Percentiles rank a stretch among this genome's conserved stretches.
Evolutionary conservation across 1,284 basidiomycete genomes (phyloP).

Genomic region (Spongispora temasekensis): DNA sequence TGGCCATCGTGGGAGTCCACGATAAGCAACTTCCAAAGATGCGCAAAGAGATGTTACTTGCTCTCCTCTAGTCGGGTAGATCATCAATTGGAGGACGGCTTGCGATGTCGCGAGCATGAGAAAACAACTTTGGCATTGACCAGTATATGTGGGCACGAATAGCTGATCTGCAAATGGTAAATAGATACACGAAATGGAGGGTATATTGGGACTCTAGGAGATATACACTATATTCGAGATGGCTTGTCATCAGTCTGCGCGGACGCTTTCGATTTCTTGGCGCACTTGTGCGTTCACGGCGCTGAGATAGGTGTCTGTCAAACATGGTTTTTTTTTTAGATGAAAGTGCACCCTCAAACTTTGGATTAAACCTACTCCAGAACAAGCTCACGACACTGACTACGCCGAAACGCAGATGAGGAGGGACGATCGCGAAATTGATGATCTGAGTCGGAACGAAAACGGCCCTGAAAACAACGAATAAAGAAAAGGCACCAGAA

Average conservation of each 20-base stretch:
- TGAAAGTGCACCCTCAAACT: conserved; percentile 16
- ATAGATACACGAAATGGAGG: no score
- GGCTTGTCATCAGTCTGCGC: conserved; percentile 14
- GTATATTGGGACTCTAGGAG: no score
- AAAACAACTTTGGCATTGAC: no score
- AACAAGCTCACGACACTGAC: conserved; percentile 81
- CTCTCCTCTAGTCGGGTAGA: no score
- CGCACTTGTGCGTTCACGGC: conserved; percentile 39
- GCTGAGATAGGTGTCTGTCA: conserved; percentile 50
- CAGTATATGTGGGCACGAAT: no score
- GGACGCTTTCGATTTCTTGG: not conserved
- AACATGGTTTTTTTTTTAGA: not conserved
- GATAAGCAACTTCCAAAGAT: no score
- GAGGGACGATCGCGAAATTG: conserved; percentile 81
- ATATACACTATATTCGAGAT: conserved; percentile 13
- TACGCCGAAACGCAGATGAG: conserved; percentile 76
- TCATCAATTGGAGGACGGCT: no score
- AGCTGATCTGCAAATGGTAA: no score
- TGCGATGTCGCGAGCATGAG: no score
- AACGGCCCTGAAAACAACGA: conserved; percentile 52
- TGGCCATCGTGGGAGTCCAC: no score
- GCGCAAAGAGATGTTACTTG: no score
- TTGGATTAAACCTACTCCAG: conserved; percentile 71
- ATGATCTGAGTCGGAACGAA: conserved; percentile 80
- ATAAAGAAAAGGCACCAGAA: not conserved